Evolutionary conservation across 1,284 basidiomycete species (phyloP), one percentile per base, ranked within the genome.

Genomic region (Pseudozyma thailandica): DNA sequence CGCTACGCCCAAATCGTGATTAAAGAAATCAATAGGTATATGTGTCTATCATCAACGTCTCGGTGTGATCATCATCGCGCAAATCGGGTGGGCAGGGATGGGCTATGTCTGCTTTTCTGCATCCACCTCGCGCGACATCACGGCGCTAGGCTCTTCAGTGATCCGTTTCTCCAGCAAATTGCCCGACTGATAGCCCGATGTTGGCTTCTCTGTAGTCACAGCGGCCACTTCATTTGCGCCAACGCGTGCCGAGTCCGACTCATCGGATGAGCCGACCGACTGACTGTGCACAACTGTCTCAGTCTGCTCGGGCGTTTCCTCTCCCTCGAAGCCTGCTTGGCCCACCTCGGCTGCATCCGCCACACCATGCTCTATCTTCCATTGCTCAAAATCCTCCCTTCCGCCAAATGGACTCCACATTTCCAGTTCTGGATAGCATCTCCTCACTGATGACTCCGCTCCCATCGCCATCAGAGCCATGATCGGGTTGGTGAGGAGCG

Each of bases 401-500:
- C 72, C 72, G 3, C 68, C 72, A 27, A 68, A 74, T 18, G 59
- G 50, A 20, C 52, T 2, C 75, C 73, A 75, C 16, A 75, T 46
- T 4, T 33, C 39, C 31, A 73, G 45, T 35, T 77, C 74, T 1
- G 78, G 78, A 42, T 79, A 75, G 45, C 50, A 58, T n/a, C 76
- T 49, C 5, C 75, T 53, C 9, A 79, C 78, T 6, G 59, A 50
- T 4, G 43, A 61, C 45, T 82, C 78, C 1, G 80, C 78, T 12
- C 80, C 80, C 62, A 82, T 69, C 16, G 75, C 71, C 68, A 80
- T 68, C n/a, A 82, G 46, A 10, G 78, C 78, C 52, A 82, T 79
- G 59, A 80, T 49, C 18, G 80, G 80, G 27, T 82, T 82, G 6
- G 80, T 82, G 16, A 82, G 39, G 20, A 82, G 53, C 20, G 66